phyloP scores from a whole-genome alignment of 2,329 filamentous ascomycete species.

The Arachnopeziza araneosa region DNA sequence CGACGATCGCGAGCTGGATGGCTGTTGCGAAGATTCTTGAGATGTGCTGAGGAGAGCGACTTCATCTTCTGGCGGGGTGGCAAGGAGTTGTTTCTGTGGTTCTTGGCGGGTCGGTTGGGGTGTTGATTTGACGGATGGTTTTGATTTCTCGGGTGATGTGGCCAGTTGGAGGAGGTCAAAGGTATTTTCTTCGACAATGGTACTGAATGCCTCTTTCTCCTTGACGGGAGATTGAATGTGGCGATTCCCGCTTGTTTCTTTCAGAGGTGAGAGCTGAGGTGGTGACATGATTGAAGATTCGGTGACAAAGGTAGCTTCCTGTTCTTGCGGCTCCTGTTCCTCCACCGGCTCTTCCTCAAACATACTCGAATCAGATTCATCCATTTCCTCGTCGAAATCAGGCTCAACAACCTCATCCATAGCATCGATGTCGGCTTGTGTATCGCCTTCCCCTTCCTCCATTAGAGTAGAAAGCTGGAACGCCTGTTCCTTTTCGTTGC shows the following conservation, averaged over 20 bases:
- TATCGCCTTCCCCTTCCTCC: constrained; percentile 25
- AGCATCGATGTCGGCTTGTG: constrained; percentile 31
- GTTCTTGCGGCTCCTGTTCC: constrained; percentile 20
- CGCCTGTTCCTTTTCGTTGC: constrained; percentile 38
- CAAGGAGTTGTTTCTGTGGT: background rate
- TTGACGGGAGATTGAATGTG: background rate
- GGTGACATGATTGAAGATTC: constrained; percentile 24
- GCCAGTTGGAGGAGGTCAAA: constrained; percentile 37
- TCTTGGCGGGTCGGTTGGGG: constrained; percentile 6
- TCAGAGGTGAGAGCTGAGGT: constrained; percentile 41
- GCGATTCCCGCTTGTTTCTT: constrained; percentile 28
- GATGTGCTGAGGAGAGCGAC: constrained; percentile 19
- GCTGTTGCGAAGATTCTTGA: background rate
- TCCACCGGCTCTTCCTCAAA: constrained; percentile 42
- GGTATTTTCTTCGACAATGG: constrained; percentile 44
- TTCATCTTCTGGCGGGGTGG: constrained; percentile 13
- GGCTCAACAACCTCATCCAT: constrained; percentile 25
- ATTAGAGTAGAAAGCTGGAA: constrained; percentile 27
- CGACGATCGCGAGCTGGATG: background rate
- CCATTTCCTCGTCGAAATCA: constrained; percentile 24
- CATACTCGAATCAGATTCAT: constrained; percentile 35
- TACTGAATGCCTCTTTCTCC: constrained; percentile 39
- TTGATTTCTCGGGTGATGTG: constrained; percentile 18
- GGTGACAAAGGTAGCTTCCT: constrained; percentile 21
- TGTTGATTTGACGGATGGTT: constrained; percentile 17